phyloP scores from a whole-genome alignment of 441 rosid species.

The Capsella rubella region DNA sequence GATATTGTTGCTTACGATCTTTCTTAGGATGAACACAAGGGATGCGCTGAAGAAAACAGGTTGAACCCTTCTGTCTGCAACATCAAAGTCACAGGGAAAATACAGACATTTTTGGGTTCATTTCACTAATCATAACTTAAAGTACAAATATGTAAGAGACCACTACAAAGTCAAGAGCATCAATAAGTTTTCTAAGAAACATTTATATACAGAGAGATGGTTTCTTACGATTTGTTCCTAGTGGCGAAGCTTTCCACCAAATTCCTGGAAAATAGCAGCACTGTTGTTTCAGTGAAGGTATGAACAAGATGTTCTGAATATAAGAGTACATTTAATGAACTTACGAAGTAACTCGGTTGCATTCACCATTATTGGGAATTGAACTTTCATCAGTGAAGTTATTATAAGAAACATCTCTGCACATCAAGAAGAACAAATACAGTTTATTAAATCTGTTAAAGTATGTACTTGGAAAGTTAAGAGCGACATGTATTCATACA shows the following conservation, averaged over 20 bases:
- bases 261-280: slow-evolving; percentile 57
- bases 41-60: slow-evolving; percentile 70
- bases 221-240: slow-evolving; percentile 63
- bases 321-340: slow-evolving; percentile 37
- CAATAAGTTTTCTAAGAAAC: background rate
- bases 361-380: slow-evolving; percentile 47
- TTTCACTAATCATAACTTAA: slow-evolving; percentile 7
- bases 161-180: slow-evolving; percentile 1
- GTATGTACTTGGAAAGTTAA: background rate
- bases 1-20: slow-evolving; percentile 54
- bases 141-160: slow-evolving; percentile 3
- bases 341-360: slow-evolving; percentile 74
- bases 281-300: slow-evolving; percentile 20
- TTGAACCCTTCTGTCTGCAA: slow-evolving; percentile 60
- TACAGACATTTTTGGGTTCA: slow-evolving; percentile 17
- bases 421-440: slow-evolving; percentile 43
- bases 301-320: slow-evolving; percentile 23
- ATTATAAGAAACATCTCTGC: slow-evolving; percentile 83
- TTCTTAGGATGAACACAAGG: slow-evolving; percentile 62
- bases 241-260: slow-evolving; percentile 75
- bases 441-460: slow-evolving; percentile 13
- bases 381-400: slow-evolving; percentile 76
- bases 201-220: slow-evolving; percentile 20
- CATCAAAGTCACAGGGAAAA: slow-evolving; percentile 30
- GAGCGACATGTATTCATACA: slow-evolving; percentile 51